These are phyloP conservation scores for Hanseniaspora nectarophila DNA, from an alignment of 805 yeast species.

Conservation along the genomic window DNA sequence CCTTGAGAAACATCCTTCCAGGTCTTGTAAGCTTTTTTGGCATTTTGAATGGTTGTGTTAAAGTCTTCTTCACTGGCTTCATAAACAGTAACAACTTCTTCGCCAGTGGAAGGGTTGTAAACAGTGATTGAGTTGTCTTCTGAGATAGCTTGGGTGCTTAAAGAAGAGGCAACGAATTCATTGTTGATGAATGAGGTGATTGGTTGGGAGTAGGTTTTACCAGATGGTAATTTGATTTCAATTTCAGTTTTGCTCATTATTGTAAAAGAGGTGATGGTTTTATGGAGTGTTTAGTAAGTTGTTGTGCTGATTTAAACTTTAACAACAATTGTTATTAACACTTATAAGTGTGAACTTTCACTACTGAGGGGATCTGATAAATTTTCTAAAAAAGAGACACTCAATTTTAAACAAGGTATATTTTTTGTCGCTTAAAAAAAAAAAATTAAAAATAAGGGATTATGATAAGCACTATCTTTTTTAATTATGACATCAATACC, in stretches of 20 bases:
- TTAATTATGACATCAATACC: neutral
- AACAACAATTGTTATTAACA: no score
- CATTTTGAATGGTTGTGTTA: conserved; percentile 42
- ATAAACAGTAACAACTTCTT: conserved; percentile 40
- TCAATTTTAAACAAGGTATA: no score
- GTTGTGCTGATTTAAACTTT: no score
- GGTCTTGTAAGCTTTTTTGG: conserved; percentile 38
- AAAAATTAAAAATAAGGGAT: no score
- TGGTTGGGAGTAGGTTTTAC: conserved; percentile 56
- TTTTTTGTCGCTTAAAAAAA: no score
- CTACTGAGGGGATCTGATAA: no score
- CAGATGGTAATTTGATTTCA: conserved; percentile 51
- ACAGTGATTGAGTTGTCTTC: conserved; percentile 21
- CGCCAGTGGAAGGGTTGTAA: conserved; percentile 44
- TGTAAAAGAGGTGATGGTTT: no score
- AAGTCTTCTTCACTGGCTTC: conserved; percentile 43
- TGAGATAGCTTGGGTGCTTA: conserved; percentile 24
- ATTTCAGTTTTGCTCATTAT: conserved; percentile 10
- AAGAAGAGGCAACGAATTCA: conserved; percentile 48
- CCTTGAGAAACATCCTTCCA: conserved; percentile 41
- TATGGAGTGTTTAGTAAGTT: no score
- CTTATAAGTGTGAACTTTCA: no score
- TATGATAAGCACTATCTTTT: neutral
- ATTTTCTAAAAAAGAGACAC: no score
- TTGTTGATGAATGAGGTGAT: conserved; percentile 67